Evolutionary conservation across 78 protist genomes (phyloP).

Genomic region (Dictyostelium capitatum): DNA sequence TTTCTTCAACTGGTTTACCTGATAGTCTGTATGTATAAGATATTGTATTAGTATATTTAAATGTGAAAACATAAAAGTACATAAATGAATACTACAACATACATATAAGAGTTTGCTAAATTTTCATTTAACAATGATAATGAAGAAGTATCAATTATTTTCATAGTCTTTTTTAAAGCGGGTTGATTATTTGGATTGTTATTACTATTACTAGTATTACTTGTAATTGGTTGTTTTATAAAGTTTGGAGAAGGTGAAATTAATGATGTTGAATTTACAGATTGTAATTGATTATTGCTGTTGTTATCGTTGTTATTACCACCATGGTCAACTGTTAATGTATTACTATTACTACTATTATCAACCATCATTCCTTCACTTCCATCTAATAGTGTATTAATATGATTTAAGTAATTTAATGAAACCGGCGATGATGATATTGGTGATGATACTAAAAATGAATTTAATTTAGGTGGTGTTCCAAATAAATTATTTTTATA

Average conservation of each 20-base stretch:
- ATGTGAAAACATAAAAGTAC: not conserved
- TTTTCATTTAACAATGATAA: slow-evolving; percentile 27
- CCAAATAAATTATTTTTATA: slow-evolving; percentile 15
- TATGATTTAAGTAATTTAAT: not conserved
- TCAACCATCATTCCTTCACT: not conserved
- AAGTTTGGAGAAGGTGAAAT: not conserved
- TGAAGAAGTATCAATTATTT: slow-evolving; percentile 29
- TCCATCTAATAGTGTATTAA: not conserved
- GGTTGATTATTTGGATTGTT: not conserved
- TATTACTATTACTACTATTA: not conserved
- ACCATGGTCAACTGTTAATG: too few relatives aligned
- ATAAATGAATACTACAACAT: not conserved
- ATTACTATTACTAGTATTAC: too few relatives aligned
- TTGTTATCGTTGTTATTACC: too few relatives aligned
- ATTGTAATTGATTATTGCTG: too few relatives aligned
- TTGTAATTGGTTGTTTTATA: not conserved
- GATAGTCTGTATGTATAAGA: too few relatives aligned
- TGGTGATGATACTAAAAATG: slow-evolving; percentile 23
- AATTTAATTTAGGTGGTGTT: not conserved
- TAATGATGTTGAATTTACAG: not conserved
- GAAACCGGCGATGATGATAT: slow-evolving; percentile 20
- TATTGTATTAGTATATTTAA: not conserved
- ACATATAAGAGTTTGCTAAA: slow-evolving; percentile 58
- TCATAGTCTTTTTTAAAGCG: not conserved
- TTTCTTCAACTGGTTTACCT: slow-evolving; percentile 53